Percentiles rank a stretch among this genome's conserved stretches.
phyloP scores from a whole-genome alignment of 2,329 filamentous ascomycete genomes.

The Aureobasidium lini region DNA sequence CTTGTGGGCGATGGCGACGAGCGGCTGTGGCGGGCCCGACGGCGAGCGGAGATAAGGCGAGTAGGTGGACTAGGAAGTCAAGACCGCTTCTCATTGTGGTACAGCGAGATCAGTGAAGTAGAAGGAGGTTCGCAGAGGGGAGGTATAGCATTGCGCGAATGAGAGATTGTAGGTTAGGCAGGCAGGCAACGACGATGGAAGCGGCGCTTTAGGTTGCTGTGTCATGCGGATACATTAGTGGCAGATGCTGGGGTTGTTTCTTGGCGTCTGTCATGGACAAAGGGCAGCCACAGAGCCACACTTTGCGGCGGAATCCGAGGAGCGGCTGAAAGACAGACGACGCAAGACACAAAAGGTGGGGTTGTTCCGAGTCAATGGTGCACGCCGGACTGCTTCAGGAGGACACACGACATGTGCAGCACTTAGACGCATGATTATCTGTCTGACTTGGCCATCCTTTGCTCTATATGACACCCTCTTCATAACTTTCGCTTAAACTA shows the following conservation, averaged over 20 bases:
- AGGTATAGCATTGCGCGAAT: not conserved
- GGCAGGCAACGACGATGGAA: not conserved
- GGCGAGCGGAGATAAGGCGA: conserved; percentile 12
- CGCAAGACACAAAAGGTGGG: not conserved
- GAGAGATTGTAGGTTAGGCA: not conserved
- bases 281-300: no score
- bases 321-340: no score
- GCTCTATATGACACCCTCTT: not conserved
- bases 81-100: conserved; percentile 10
- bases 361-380: not conserved
- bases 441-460: not conserved
- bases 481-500: not conserved
- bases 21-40: conserved; percentile 5
- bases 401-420: not conserved
- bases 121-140: not conserved
- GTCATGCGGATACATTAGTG: not conserved
- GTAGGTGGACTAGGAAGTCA: not conserved
- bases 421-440: not conserved
- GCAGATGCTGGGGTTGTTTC: not conserved
- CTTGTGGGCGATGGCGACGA: conserved; percentile 6
- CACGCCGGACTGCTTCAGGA: not conserved
- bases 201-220: not conserved
- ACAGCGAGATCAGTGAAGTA: not conserved
- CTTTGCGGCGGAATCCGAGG: no score
- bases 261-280: not conserved